Evolutionary conservation across 169 alveolate genomes (phyloP).

Genomic region (Plasmodium vinckei): DNA sequence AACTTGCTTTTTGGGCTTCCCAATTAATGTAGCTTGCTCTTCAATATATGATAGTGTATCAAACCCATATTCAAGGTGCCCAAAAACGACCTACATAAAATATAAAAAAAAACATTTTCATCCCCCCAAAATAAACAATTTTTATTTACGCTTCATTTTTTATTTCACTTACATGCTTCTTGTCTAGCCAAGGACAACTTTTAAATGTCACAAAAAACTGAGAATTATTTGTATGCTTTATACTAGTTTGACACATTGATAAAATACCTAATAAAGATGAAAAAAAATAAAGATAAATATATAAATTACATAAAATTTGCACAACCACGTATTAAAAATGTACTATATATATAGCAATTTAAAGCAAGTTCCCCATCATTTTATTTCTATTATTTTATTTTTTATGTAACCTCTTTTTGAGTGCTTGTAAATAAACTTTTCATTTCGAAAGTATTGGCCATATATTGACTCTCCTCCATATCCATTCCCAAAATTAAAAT

Average conservation of each 20-base stretch:
- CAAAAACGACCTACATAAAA: slow-evolving; percentile 86
- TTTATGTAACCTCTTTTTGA: slow-evolving; percentile 83
- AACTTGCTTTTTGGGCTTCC: slow-evolving; percentile 86
- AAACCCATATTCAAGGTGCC: slow-evolving; percentile 86
- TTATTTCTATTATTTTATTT: slow-evolving; percentile 6
- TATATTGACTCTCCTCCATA: slow-evolving; percentile 90
- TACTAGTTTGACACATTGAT: slow-evolving; percentile 88
- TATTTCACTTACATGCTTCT: slow-evolving; percentile 86
- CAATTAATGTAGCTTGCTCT: slow-evolving; percentile 84
- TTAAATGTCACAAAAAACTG: slow-evolving; percentile 94
- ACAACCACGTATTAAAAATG: slow-evolving; percentile 23
- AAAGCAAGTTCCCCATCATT: not conserved
- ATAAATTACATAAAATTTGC: slow-evolving; percentile 2
- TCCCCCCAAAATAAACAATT: not conserved
- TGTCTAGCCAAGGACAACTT: slow-evolving; percentile 95
- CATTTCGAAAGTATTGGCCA: slow-evolving; percentile 90
- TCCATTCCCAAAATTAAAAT: slow-evolving; percentile 89
- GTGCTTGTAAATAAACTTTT: slow-evolving; percentile 84
- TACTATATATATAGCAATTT: not conserved
- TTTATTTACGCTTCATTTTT: not conserved
- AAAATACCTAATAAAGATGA: slow-evolving; percentile 79
- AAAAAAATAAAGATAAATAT: not conserved
- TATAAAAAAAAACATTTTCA: not conserved
- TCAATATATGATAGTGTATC: slow-evolving; percentile 86
- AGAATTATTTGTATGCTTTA: slow-evolving; percentile 90